Evolutionary conservation across 192 early-diverging fungal genomes (phyloP), one percentile per base, ranked within the genome.

Genomic region (Endogone sp.): DNA sequence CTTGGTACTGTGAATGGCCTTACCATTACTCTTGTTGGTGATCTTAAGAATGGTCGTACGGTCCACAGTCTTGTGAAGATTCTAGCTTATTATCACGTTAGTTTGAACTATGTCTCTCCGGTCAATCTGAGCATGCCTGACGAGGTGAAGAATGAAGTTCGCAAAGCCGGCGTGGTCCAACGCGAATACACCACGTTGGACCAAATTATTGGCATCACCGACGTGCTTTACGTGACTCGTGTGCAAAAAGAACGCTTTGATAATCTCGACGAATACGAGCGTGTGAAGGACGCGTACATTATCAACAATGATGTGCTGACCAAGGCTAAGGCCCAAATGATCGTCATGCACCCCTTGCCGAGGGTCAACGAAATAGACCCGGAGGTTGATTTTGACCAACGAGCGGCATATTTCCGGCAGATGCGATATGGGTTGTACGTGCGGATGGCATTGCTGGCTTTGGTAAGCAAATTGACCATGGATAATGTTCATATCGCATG

Each of bases 341-440:
- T 98, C 74, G 91, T 99, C 49, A 96, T 99, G 95, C 97, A 98
- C 85, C 95, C 97, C 64, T 82, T 98, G 72, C 97, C 97, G 11
- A 87, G 97, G 73, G 89, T 97, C 26, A 86, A 89, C 28, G 97
- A 98, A 79, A 97, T 99, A 77, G 93, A 94, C 60, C 93, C 92
- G 37, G 96, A 99, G 75, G 96, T 99, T 26, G 97, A 99, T 75
- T 97, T 96, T 69, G 97, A 99, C 76, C 93, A 91, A 75, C 87
- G 97, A 37, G 95, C 97, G 20, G 95, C 94, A 23, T 99, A 99
- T 82, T 99, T 99, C 86, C 83, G 96, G 64, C 97, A 99, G 80
- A 98, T 99, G 97, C 84, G 88, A 26, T 96, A 98, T 81, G 97
- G 97, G 66, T 84, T 99, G 77, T 98, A 91, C 84, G 97, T 98